Base-by-base conservation (phyloP, 176 grass and related monocot genomes). In the Oryza nivara region DNA sequence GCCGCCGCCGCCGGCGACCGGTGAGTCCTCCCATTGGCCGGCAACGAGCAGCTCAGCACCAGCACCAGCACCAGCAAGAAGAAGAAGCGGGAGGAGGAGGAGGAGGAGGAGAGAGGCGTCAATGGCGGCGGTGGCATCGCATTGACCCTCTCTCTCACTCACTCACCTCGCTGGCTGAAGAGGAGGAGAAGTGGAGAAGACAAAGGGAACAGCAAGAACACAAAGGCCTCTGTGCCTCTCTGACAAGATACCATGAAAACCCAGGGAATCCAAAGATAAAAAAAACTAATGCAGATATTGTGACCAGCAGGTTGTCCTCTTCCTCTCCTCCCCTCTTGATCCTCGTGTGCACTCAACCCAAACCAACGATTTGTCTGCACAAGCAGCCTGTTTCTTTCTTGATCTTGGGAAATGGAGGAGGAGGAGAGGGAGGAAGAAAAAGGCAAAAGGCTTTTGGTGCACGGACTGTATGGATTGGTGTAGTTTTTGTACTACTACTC, bases 221-320 rank as follows among this genome's bases (percentile, higher is more conserved):
- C 89, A 79, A 65, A 74, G 65, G 70, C 12, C 48, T 70, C 48
- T 70, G 75, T 60, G 80, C 75, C 40, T 72, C 45, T 74, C 89
- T 87, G 80, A 87, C 84, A 78, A 64, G 74, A 83, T 86, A 81
- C 77, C 84, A 90, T 90, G 74, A 48, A 66, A 90, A 90, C 60
- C 68, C 77, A 82, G 83, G 84, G 89, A 79, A 90, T 90, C 80
- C 84, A 36, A 87, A 87, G 88, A n/a, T 32, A 32, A 75, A 76
- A 76, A 28, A 28, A 75, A 80, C 10, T 46, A 78, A 15, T 13
- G 16, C 32, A 47, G 44, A 67, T 32, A 78, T 54, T 6, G 56
- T 22, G 51, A 54, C 10, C 51, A 72, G 80, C 36, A 38, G 40
- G 51, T 71, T 77, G 46, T 67, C 43, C n/a, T 44, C 7, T 45